Percentiles rank a stretch among this genome's conserved stretches.
phyloP scores from a whole-genome alignment of 164 flowering plant genomes.

The Macadamia integrifolia region DNA sequence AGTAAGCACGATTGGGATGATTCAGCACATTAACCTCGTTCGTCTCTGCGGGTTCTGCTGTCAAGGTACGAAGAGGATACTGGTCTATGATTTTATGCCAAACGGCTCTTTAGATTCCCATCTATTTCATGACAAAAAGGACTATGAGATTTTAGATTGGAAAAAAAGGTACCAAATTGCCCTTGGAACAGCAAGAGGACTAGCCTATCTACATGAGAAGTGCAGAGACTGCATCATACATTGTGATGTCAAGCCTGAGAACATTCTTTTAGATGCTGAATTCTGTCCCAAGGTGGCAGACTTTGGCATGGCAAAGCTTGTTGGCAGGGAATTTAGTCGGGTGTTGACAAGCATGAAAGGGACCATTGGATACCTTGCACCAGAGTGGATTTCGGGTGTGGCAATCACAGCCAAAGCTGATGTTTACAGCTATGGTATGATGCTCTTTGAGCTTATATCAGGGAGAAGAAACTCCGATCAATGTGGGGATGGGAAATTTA shows the following conservation, averaged over 20 bases:
- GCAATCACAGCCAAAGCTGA: no score
- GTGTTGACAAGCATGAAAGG: conserved; percentile 45
- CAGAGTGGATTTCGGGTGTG: conserved; percentile 30
- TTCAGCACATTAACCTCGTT: conserved; percentile 54
- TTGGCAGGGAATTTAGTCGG: conserved; percentile 37
- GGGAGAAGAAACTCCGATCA: conserved; percentile 31
- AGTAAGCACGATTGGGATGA: no score
- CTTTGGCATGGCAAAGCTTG: conserved; percentile 36
- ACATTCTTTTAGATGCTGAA: not conserved
- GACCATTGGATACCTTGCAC: conserved; percentile 21
- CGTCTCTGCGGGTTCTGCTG: conserved; percentile 56
- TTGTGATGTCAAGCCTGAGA: conserved; percentile 5
- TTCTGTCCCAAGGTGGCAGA: conserved; percentile 37
- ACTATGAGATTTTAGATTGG: conserved; percentile 19
- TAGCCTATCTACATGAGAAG: conserved; percentile 36
- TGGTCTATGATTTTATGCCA: conserved; percentile 59
- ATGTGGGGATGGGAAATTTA: conserved; percentile 13
- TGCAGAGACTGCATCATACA: conserved; percentile 38
- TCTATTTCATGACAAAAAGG: conserved; percentile 22
- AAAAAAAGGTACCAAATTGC: conserved; percentile 29
- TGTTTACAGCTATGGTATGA: conserved; percentile 25
- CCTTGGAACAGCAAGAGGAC: conserved; percentile 28
- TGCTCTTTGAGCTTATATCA: conserved; percentile 35
- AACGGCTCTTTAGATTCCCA: conserved; percentile 38
- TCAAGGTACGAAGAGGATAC: conserved; percentile 31